Base-by-base conservation (phyloP, 257 asterid species). In the Solanum etuberosum region DNA sequence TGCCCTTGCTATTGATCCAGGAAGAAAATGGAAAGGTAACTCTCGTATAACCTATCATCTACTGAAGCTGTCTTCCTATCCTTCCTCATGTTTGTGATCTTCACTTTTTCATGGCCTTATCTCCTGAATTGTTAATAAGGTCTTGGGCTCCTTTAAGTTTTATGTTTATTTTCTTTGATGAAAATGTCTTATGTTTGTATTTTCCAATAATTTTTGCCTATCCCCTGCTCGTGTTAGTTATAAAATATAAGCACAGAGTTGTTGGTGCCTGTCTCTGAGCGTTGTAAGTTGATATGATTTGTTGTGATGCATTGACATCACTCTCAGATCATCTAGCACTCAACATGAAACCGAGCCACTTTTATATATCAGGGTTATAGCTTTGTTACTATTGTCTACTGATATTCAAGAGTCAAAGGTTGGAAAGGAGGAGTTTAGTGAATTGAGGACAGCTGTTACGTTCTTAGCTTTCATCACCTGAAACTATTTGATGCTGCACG, bases 11-110 rank as follows among this genome's bases (percentile, higher is more conserved):
- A 96, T 97, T 85, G 99, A 97, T 90, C 99, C 99, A 9, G 94
- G 99, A 70, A 91, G 98, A 93, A 97, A 93, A 89, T 97, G 99
- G 99, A 97, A 97, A 94, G 99, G 99, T 97, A 88, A 83, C 29
- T 31, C 59, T 76, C 43, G 43, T 72, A 86, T 71, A n/a, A 46
- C 25, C 65, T 25, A 77, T 85, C 35, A 85, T 70, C 63, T 40
- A 78, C 25, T 78, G 38, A 25, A 78, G 13, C 6, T 78, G 63
- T 43, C 38, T 42, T 43, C 63, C 25, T 42, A 46, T 27, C 42
- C 40, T 46, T 27, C 85, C 40, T 11, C 27, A 29, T 29, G 85
- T 27, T 80, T 46, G 13, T 29, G 20, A 46, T 46, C 42, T 27
- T 80, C 85, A 80, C 67, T 29, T 80, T 77, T 80, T 46, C 67